These are phyloP conservation scores for Skeletonema tropicum DNA, from an alignment of 108 stramenopile genomes.

Conservation along the genomic window DNA sequence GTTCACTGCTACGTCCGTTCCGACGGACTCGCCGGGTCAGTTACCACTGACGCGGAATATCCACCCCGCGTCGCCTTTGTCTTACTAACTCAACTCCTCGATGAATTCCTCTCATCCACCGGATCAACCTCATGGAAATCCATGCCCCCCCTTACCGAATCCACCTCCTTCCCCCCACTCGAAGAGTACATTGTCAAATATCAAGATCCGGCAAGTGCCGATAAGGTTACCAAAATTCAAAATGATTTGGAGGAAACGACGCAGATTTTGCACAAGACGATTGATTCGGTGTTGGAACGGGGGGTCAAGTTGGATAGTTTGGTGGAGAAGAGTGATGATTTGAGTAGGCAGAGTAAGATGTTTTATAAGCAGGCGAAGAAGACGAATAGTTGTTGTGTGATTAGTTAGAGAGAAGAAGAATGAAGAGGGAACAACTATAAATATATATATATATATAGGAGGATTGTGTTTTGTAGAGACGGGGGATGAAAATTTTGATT, in stretches of 20 bases:
- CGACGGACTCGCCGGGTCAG: constrained; percentile 93
- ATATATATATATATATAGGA: no score
- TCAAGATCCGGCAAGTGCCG: constrained; percentile 93
- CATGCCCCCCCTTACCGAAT: constrained; percentile 60
- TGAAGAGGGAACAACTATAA: not conserved
- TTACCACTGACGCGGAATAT: constrained; percentile 96
- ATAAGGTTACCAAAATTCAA: constrained; percentile 99
- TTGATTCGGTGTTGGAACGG: constrained; percentile 96
- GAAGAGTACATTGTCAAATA: constrained; percentile 88
- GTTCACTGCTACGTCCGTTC: constrained; percentile 97
- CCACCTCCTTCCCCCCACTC: constrained; percentile 58
- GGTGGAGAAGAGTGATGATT: constrained; percentile 95
- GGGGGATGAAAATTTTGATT: not conserved
- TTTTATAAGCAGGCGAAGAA: constrained; percentile 99
- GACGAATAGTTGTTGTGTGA: constrained; percentile 98
- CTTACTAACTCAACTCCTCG: constrained; percentile 92
- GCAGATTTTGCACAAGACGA: constrained; percentile 97
- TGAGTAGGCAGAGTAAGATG: constrained; percentile 97
- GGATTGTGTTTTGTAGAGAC: not conserved
- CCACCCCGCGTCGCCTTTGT: constrained; percentile 98
- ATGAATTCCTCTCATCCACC: constrained; percentile 80
- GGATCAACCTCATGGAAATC: constrained; percentile 69
- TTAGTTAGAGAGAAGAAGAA: constrained; percentile 57
- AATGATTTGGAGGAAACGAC: constrained; percentile 99
- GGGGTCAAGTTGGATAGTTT: constrained; percentile 98